A percentile compares a stretch with the other conserved stretches of the same genome.
Evolutionary conservation across 495 filamentous ascomycete genomes (phyloP).

Genomic region (Penicillium maclennaniae): DNA sequence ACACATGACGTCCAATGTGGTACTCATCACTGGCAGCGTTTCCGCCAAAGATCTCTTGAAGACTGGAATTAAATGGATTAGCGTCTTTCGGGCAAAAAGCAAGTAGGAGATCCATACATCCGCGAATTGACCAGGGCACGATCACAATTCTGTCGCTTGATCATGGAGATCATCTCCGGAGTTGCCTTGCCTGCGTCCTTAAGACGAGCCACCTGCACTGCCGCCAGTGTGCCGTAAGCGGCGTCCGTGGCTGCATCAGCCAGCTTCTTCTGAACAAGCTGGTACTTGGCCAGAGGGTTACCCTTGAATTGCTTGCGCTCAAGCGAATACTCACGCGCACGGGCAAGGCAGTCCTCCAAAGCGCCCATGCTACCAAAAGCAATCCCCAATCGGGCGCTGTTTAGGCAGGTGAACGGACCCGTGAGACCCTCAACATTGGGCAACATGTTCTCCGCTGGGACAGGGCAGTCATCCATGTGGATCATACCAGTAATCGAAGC

Average conservation of each 20-base stretch:
- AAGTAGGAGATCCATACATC: slow-evolving; percentile 43
- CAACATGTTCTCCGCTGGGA: slow-evolving; percentile 91
- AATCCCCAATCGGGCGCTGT: slow-evolving; percentile 89
- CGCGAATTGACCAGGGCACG: slow-evolving; percentile 76
- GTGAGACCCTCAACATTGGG: slow-evolving; percentile 81
- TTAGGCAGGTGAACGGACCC: slow-evolving; percentile 91
- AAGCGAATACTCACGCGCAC: slow-evolving; percentile 80
- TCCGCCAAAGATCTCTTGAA: slow-evolving; percentile 95
- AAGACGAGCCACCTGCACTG: slow-evolving; percentile 83
- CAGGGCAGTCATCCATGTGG: slow-evolving; percentile 84
- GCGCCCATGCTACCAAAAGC: slow-evolving; percentile 92
- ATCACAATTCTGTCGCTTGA: slow-evolving; percentile 98
- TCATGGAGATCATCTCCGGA: slow-evolving; percentile 98
- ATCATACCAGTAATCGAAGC: slow-evolving; percentile 98
- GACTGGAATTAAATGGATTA: slow-evolving; percentile 30
- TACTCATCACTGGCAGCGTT: slow-evolving; percentile 98
- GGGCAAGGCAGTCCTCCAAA: slow-evolving; percentile 79
- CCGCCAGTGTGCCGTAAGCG: slow-evolving; percentile 80
- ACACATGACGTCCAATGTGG: slow-evolving; percentile 87
- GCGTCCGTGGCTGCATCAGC: slow-evolving; percentile 89
- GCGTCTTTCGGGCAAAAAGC: background rate
- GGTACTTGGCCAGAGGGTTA: slow-evolving; percentile 94
- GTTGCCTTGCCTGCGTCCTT: slow-evolving; percentile 85
- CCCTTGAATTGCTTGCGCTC: slow-evolving; percentile 95
- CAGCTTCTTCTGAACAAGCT: slow-evolving; percentile 97